Evolutionary conservation across 805 yeast species (phyloP), one percentile per base, ranked within the genome.

Genomic region (Myxozyma neglecta): DNA sequence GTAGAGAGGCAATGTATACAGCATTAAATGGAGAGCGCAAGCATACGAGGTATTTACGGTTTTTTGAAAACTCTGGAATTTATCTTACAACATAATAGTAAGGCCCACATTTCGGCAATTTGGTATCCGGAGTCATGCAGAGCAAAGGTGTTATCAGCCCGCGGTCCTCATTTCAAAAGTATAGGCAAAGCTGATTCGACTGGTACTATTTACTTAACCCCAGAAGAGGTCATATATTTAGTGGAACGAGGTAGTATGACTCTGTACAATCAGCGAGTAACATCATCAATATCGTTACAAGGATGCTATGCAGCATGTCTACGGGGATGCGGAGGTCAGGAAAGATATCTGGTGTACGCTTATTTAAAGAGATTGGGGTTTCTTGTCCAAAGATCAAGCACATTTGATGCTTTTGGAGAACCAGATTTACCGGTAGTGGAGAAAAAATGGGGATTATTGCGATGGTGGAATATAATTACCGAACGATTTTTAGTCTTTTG

Each of bases 291-390:
- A 70, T 81, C 86, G 53, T 73, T 91, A 34, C 87, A 88, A 65
- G 86, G 83, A 53, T 77, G 87, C 6, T 89, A 90, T 72, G 72
- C 86, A 0, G 71, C 81, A 16, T 78, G 83, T 13, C 77, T 86
- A 51, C 66, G 68, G 29, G 68, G 72, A 16, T 74, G 75, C 16
- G 76, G 76, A 20, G 80, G 79, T 43, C 67, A 84, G 34, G 87
- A 86, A 61, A 74, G 77, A 53, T 86, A 85, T 65, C 83, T 83
- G 48, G 91, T 88, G 0, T 93, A 86, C 74, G 80, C 92, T 0
- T 81, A 88, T 60, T 76, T 92, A 69, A 88, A 87, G 68, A 81
- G 96, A 70, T 80, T 85, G 55, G 97, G 97, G 0, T 92, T 87
- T 70, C 80, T 88, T 20, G 88, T 89, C 0, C 71, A 76, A 59